A percentile compares a stretch with the other conserved stretches of the same genome.
These are phyloP conservation scores for Endocladia muricata DNA, from an alignment of 31 red algal genomes.

Conservation along the genomic window DNA sequence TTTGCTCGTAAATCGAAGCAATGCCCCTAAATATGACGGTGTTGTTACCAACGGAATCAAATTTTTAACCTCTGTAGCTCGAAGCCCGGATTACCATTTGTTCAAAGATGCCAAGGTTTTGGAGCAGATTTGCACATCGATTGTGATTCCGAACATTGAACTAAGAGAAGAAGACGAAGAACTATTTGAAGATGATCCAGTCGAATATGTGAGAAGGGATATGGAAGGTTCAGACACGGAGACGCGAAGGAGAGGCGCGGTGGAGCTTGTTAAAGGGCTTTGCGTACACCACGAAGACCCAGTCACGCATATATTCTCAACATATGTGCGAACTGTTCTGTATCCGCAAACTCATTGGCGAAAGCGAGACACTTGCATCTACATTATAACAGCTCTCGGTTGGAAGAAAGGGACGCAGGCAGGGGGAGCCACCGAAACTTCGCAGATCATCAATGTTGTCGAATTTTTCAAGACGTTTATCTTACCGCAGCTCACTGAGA, in stretches of 20 bases:
- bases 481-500: slow-evolving; percentile 51
- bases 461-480: slow-evolving; percentile 85
- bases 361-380: slow-evolving; percentile 82
- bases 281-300: slow-evolving; percentile 70
- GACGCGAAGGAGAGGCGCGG: slow-evolving; percentile 75
- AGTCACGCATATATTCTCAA: slow-evolving; percentile 77
- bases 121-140: slow-evolving; percentile 71
- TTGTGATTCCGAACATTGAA: slow-evolving; percentile 94
- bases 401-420: slow-evolving; percentile 88
- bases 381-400: slow-evolving; percentile 92
- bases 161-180: slow-evolving; percentile 88
- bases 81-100: slow-evolving; percentile 67
- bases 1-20: slow-evolving; percentile 72
- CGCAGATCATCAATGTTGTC: slow-evolving; percentile 70
- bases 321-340: slow-evolving; percentile 70
- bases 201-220: slow-evolving; percentile 92
- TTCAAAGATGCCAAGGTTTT: slow-evolving; percentile 60
- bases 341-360: slow-evolving; percentile 74
- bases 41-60: slow-evolving; percentile 90
- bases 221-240: slow-evolving; percentile 96
- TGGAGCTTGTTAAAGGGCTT: slow-evolving; percentile 91
- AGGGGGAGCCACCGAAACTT: slow-evolving; percentile 87
- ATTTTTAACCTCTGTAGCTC: slow-evolving; percentile 83
- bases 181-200: slow-evolving; percentile 93
- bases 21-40: slow-evolving; percentile 71